Base-by-base conservation (phyloP, 1,284 basidiomycete genomes). In the Bondarzewia mesenterica region DNA sequence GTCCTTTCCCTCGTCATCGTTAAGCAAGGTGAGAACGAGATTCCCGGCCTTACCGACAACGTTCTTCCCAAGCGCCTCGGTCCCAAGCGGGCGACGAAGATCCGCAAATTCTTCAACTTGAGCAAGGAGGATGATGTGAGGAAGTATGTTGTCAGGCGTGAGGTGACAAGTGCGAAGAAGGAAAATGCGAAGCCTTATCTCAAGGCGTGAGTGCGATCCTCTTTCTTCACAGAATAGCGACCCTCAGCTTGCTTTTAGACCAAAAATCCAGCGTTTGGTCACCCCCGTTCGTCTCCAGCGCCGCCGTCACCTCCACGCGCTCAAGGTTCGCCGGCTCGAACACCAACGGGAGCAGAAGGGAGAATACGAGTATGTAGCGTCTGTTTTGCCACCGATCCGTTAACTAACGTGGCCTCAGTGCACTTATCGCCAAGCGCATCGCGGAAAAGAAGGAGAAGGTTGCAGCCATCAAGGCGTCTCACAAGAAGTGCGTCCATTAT, bases 81-180 rank as follows among this genome's bases (percentile, higher is more conserved):
- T 58, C 92, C 92, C 62, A 95, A 95, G 86, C 75, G 92, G 58
- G 91, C 91, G 53, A 92, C 90, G 55, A 93, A 93, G 80, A 98
- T 98, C 74, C 81, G 94, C 69, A 82, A 75, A 67, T 97, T 98
- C 84, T 99, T 98, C 84, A 97, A 96, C 80, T 76, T 98, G 67
- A 78, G 80, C 73, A 98, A 98, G 83, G 89, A 95, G 65, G 95
- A 98, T 65, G 95, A 98, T 73, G 94, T 98, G 53, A 85, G 91
- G 73, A 93, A 96, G 74, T 98, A 96, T 69, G 92, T 98, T 60
- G 84, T 97, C 60, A 78, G 93, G 62, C 76, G 93, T 60, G 93
- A 96, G 75, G 91, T 98, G 49, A 84, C 73, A 72, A 85, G 87
- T 69, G 61, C 73, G 64, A 97, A 96, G 85, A 93, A 95, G 77